Percentiles rank a stretch among this genome's conserved stretches.
Evolutionary conservation across 345 rosid species (phyloP).

Genomic region (Syzygium jambos): DNA sequence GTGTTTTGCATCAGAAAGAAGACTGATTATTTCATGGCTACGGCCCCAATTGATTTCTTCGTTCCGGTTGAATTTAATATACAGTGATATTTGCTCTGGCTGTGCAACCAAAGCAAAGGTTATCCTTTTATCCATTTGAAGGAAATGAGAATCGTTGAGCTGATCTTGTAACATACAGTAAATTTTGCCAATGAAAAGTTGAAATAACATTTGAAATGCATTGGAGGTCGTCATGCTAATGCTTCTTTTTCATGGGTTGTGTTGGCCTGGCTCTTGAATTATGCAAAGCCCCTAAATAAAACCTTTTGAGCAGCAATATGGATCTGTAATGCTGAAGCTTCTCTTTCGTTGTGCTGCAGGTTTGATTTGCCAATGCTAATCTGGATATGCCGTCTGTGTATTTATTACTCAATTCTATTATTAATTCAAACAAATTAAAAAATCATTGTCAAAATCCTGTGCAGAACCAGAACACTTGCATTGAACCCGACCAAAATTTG

Average conservation of each 20-base stretch:
- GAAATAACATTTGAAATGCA: background rate
- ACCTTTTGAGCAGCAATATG: background rate
- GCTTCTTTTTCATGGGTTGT: background rate
- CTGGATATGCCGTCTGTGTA: conserved; percentile 69
- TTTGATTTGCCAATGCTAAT: conserved; percentile 85
- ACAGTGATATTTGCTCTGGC: conserved; percentile 3
- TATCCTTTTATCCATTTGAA: background rate
- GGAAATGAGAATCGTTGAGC: background rate
- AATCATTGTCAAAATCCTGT: background rate
- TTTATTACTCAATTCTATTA: conserved; percentile 39
- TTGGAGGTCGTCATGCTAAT: background rate
- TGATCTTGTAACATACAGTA: background rate
- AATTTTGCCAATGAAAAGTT: background rate
- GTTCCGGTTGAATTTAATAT: conserved; percentile 23
- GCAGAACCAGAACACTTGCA: conserved; percentile 5
- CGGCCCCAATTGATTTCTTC: conserved; percentile 31
- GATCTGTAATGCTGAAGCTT: conserved; percentile 65
- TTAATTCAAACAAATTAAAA: conserved; percentile 4
- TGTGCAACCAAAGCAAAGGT: conserved; percentile 3
- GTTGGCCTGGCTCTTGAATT: conserved; percentile 2
- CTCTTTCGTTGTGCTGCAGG: conserved; percentile 95
- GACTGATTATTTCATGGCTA: conserved; percentile 67
- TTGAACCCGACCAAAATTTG: conserved; percentile 6
- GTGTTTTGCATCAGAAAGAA: conserved; percentile 95
- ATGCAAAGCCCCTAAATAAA: conserved; percentile 14